These are phyloP conservation scores for Plantago rigida DNA, from an alignment of 305 asterid genomes.

Conservation along the genomic window DNA sequence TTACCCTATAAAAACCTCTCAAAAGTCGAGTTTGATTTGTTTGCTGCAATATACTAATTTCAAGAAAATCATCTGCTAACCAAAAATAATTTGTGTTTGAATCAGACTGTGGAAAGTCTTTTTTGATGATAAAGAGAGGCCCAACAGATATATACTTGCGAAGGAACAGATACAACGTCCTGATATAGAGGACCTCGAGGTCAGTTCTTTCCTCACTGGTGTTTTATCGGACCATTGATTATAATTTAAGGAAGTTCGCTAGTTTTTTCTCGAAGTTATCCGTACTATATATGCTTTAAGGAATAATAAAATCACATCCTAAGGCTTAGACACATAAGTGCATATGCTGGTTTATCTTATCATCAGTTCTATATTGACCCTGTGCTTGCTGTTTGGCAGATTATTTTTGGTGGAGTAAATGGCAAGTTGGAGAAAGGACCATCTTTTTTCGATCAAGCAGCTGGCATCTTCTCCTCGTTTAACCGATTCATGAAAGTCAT, in stretches of 20 bases:
- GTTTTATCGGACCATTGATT: background rate
- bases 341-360: no score
- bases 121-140: conserved; percentile 78
- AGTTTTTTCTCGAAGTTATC: background rate
- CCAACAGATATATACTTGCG: conserved; percentile 74
- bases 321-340: no score
- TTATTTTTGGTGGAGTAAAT: conserved; percentile 56
- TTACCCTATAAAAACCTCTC: background rate
- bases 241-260: background rate
- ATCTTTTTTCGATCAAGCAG: conserved; percentile 73
- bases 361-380: no score
- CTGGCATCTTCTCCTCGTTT: conserved; percentile 65
- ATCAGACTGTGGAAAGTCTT: conserved; percentile 85
- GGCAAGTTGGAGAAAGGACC: conserved; percentile 42
- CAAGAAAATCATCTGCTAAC: background rate
- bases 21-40: no score
- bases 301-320: no score
- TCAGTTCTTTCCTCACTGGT: conserved; percentile 28
- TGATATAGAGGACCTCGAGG: conserved; percentile 81
- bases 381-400: conserved; percentile 31
- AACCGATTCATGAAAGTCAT: conserved; percentile 81
- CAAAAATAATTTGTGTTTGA: background rate
- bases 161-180: conserved; percentile 71
- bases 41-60: no score
- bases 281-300: no score